Conservation (phyloP, 306 rosid genomes). For the Dalbergia oliveri region DNA sequence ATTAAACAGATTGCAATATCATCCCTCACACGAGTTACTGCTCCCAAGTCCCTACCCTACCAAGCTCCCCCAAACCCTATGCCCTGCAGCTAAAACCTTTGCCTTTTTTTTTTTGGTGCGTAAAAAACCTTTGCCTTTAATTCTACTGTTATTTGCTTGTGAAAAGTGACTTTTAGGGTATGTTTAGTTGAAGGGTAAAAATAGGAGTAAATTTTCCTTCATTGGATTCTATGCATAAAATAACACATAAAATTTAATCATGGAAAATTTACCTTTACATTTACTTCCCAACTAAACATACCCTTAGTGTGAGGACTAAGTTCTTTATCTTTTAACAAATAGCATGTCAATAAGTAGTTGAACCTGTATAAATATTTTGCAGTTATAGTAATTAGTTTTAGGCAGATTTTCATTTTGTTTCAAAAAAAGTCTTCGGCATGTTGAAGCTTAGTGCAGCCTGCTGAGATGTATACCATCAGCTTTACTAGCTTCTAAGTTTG, state of each 20-base stretch:
- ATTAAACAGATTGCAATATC: no score
- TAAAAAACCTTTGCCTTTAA: constrained; percentile 8
- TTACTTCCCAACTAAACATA: background rate
- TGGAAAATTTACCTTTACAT: no score
- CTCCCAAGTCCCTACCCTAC: no score
- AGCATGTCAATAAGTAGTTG: background rate
- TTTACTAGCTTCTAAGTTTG: background rate
- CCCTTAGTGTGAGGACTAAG: background rate
- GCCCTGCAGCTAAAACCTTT: background rate
- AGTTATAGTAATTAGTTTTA: background rate
- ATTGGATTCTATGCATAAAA: no score
- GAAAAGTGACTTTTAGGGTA: background rate
- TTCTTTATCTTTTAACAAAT: background rate
- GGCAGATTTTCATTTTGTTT: background rate
- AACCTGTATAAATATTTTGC: background rate
- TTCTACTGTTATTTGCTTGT: background rate
- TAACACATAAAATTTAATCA: no score
- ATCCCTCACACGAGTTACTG: no score
- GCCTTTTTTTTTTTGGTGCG: no score
- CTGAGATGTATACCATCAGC: background rate
- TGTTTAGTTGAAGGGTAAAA: no score
- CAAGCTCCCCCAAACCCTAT: no score
- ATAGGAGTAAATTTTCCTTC: no score
- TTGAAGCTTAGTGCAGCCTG: background rate
- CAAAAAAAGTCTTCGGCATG: background rate